Evolutionary conservation across 345 rosid species (phyloP), one percentile per base, ranked within the genome.

Genomic region (Lumnitzera littorea): DNA sequence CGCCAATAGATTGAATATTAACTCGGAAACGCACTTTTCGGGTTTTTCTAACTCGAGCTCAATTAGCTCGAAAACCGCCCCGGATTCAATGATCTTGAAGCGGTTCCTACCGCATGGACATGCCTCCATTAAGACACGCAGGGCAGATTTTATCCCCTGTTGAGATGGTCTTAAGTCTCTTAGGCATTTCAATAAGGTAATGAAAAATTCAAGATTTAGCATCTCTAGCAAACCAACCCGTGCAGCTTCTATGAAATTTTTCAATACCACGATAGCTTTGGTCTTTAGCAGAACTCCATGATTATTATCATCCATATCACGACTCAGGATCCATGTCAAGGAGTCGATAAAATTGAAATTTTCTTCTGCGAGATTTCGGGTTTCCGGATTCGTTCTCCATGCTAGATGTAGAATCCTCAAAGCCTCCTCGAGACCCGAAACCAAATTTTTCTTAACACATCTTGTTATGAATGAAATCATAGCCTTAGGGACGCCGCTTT

Each of bases 21-120:
- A 74, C 61, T 84, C 90, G 0, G 87, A 71, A 6, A 71, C 68
- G 58, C 65, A 58, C 64, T 72, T 82, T 3, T 74, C 80, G 0
- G 79, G 84, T 31, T 74, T 76, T 25, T 67, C 72, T 0, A 84
- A 80, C 62, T 84, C 87, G 2, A 74, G 53, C 63, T 84, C 90
- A 15, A 82, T 63, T 2, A 84, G 79, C 51, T 72, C 69, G 46
- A 77, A 78, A 0, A 77, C 70, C 10, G 81, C 77, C 8, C 74
- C 60, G 2, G 80, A 76, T 41, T 82, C 82, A 0, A 82, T 29
- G 11, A 82, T 72, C 58, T 70, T 77, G 11, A 10, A 5, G 61
- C 75, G 62, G 75, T 84, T 82, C 43, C 77, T 61, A 0, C 83
- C 80, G 73, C 65, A 68, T 0, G 56, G 78, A 43, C 80, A 79